Base-by-base conservation (phyloP, 2,329 filamentous ascomycete species). In the Podosphaera xanthii region DNA sequence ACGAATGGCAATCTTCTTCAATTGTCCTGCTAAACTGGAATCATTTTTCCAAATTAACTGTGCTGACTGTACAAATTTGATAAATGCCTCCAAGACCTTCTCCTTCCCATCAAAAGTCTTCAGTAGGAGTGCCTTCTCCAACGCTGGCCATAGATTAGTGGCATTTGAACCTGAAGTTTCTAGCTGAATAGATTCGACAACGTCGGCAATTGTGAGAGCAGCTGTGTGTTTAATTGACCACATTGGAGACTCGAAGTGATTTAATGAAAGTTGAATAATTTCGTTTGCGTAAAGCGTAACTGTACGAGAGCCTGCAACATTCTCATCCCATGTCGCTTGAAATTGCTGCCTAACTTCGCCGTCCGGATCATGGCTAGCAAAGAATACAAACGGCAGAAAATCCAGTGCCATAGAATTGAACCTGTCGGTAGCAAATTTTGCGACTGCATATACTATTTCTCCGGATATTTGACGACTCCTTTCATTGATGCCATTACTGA, bases 31-130 rank as follows among this genome's bases (percentile, higher is more conserved):
- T 33, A 86, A 71, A 8, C 68, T 67, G 0, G 68, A 62, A 63
- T 84, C 77, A 4, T 70, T 69, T 54, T 74, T 71, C 74, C 81
- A 82, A 36, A 87, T 73, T 6, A 70, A 70, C 63, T 76, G 77
- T 0, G 79, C 79, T 62, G 82, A 80, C 65, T 80, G 77, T 0
- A 86, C 81, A 65, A 97, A 92, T 60, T 81, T 78, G 3, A 88
- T 84, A 69, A 92, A 88, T 4, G 86, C 83, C 50, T 82, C 77
- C 2, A 97, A 75, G 38, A 98, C 79, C 64, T 81, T 82, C 71
- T 96, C 89, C 69, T 98, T 98, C 31, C 88, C 88, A 0, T 85
- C 78, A 76, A 95, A 98, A 0, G 90, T 95, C 75, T 96, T 97
- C 10, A 94, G 81, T 2, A 81, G 79, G 48, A 97, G 72, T 1